Evolutionary conservation across 306 rosid species (phyloP).

Genomic region (Fagus sylvatica): DNA sequence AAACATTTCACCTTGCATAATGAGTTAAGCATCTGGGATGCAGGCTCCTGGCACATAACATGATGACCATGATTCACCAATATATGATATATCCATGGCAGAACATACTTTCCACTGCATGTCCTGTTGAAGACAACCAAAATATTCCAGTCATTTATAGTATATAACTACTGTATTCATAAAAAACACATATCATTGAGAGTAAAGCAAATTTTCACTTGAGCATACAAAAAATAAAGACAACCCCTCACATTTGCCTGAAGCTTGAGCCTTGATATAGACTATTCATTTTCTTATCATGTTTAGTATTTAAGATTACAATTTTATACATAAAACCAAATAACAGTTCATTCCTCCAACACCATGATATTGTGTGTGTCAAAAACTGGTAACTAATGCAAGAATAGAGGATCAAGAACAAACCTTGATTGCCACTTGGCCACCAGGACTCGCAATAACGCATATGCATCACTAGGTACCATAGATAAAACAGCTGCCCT

Average conservation of each 20-base stretch:
- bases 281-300: background rate
- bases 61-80: conserved; percentile 62
- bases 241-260: background rate
- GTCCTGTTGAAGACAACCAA: conserved; percentile 52
- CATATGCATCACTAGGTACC: conserved; percentile 56
- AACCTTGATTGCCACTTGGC: conserved; percentile 82
- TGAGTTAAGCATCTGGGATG: conserved; percentile 49
- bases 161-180: background rate
- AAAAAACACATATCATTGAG: background rate
- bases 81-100: conserved; percentile 86
- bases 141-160: background rate
- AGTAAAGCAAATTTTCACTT: background rate
- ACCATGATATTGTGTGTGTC: background rate
- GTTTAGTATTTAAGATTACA: background rate
- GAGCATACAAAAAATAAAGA: conserved; percentile 5
- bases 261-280: conserved; percentile 1
- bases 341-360: background rate
- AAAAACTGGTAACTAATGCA: background rate
- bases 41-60: conserved; percentile 48
- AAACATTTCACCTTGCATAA: conserved; percentile 55
- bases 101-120: conserved; percentile 55
- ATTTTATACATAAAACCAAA: background rate
- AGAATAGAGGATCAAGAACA: conserved; percentile 24
- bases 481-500: conserved; percentile 57
- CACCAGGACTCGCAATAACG: conserved; percentile 58